A percentile compares a stretch with the other conserved stretches of the same genome.
These are phyloP conservation scores for Pezicula carpinea DNA, from an alignment of 2,329 filamentous ascomycete genomes.

Conservation along the genomic window DNA sequence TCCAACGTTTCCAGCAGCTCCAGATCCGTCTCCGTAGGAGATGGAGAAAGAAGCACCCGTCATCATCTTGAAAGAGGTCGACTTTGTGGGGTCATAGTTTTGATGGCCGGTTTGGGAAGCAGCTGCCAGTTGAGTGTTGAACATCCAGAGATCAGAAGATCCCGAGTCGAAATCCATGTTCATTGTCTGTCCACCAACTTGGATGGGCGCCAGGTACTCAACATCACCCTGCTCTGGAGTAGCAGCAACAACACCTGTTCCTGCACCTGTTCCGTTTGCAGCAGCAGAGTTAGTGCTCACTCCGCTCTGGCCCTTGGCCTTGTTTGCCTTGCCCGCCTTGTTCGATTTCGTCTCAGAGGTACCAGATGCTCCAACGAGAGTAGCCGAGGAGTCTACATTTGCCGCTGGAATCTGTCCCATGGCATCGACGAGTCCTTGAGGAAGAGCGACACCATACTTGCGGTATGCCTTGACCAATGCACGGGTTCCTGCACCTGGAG, in stretches of 20 bases:
- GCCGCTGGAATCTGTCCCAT: conserved; percentile 16
- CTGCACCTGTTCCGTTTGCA: conserved; percentile 29
- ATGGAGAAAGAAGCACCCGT: conserved; percentile 28
- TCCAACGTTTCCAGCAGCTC: conserved; percentile 31
- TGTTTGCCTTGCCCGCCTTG: conserved; percentile 7
- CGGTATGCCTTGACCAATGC: conserved; percentile 62
- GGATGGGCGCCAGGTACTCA: conserved; percentile 24
- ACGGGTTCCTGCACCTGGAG: conserved; percentile 26
- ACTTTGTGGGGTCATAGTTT: conserved; percentile 26
- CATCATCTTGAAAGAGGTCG: conserved; percentile 23
- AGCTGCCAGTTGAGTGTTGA: conserved; percentile 28
- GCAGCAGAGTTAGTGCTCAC: conserved; percentile 13
- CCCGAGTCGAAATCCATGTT: conserved; percentile 30
- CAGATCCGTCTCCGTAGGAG: conserved; percentile 35
- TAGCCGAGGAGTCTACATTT: conserved; percentile 7
- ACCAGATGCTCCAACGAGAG: neutral
- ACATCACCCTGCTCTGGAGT: conserved; percentile 47
- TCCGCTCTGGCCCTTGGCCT: conserved; percentile 1
- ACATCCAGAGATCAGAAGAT: conserved; percentile 33
- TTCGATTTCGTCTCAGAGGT: conserved; percentile 5
- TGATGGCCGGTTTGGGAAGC: conserved; percentile 25
- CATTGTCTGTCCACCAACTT: conserved; percentile 28
- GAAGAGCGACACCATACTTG: conserved; percentile 59
- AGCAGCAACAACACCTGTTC: conserved; percentile 56
- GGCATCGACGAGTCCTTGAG: conserved; percentile 36